These are phyloP conservation scores for Fennellomyces sp. DNA, from an alignment of 371 early-diverging fungal species.

Conservation along the genomic window DNA sequence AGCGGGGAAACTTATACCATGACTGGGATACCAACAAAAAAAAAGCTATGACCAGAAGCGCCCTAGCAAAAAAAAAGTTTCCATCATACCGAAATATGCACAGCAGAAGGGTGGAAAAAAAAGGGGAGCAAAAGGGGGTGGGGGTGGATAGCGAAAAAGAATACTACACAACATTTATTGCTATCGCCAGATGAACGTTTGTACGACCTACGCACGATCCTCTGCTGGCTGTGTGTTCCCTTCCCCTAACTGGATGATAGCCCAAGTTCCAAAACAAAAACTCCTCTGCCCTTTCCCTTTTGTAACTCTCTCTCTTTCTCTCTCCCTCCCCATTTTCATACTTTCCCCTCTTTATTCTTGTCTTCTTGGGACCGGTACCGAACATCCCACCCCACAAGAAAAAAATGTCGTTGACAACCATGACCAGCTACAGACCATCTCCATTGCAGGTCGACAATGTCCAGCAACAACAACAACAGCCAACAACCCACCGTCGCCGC, in stretches of 20 bases:
- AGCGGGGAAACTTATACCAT: too few species aligned
- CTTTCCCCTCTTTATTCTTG: constrained; percentile 7
- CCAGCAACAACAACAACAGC: constrained; percentile 8
- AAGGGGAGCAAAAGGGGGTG: too few species aligned
- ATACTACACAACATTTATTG: neutral
- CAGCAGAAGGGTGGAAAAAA: too few species aligned
- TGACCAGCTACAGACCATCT: neutral
- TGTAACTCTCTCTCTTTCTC: constrained; percentile 5
- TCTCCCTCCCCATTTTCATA: neutral
- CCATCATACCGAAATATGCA: too few species aligned
- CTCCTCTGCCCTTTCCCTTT: neutral
- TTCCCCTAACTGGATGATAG: constrained; percentile 2
- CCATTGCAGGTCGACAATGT: constrained; percentile 1
- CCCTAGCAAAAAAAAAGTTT: neutral
- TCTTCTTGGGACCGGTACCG: too few species aligned
- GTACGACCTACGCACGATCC: constrained; percentile 8
- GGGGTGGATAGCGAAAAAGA: too few species aligned
- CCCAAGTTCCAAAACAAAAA: neutral
- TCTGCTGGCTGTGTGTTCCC: constrained; percentile 3
- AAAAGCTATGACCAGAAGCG: too few species aligned
- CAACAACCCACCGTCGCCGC: neutral
- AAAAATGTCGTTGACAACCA: neutral
- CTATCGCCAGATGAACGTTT: too few species aligned
- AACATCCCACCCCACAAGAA: neutral
- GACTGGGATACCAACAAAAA: too few species aligned